Conservation (phyloP, 768 basidiomycete genomes). For the Leucocoprinus sp. region DNA sequence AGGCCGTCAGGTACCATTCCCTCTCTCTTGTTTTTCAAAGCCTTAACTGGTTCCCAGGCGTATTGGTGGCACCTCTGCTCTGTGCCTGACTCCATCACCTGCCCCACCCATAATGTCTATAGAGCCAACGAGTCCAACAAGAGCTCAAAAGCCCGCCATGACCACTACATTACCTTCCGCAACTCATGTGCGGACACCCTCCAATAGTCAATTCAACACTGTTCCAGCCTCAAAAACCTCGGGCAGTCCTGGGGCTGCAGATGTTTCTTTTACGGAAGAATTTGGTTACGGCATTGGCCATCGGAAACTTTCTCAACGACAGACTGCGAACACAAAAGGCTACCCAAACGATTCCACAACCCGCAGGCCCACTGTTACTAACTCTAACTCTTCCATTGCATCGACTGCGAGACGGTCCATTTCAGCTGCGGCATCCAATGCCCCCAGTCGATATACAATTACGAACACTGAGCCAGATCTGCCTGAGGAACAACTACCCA, state of each 20-base stretch:
- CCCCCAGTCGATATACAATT: conserved; percentile 30
- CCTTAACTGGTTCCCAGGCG: conserved; percentile 24
- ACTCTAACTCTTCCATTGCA: conserved; percentile 10
- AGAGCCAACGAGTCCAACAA: neutral
- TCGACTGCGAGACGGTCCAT: conserved; percentile 17
- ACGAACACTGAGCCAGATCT: conserved; percentile 25
- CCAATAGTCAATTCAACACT: conserved; percentile 8
- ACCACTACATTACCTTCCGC: conserved; percentile 8
- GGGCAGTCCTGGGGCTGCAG: neutral
- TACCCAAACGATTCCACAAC: conserved; percentile 14
- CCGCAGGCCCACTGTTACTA: conserved; percentile 13
- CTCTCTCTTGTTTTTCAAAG: conserved; percentile 18
- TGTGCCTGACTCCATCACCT: conserved; percentile 31
- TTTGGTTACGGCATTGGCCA: conserved; percentile 12
- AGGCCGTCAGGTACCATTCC: conserved; percentile 47
- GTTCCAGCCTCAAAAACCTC: conserved; percentile 8
- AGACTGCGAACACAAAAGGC: conserved; percentile 16
- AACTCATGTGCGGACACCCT: neutral
- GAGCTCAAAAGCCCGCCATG: conserved; percentile 5
- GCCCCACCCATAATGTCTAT: conserved; percentile 2
- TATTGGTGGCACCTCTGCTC: conserved; percentile 37
- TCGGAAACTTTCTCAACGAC: conserved; percentile 1
- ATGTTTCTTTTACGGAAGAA: conserved; percentile 10
- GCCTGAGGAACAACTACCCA: conserved; percentile 3
- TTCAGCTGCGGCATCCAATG: conserved; percentile 19